These are phyloP conservation scores for Digitaria exilis DNA, from an alignment of 202 grass and related monocot species.

Conservation along the genomic window DNA sequence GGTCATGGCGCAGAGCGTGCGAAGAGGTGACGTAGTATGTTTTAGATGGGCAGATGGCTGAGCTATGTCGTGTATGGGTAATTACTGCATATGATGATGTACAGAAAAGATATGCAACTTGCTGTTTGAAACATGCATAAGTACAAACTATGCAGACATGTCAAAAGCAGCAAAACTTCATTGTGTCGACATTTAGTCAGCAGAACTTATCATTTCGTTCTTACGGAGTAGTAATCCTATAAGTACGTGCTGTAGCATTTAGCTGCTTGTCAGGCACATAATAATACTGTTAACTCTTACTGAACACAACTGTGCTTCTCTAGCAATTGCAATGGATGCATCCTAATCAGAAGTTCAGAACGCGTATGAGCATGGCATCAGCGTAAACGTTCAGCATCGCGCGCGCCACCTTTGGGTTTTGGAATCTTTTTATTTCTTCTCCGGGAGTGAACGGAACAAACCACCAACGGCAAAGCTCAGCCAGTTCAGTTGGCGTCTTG, in stretches of 20 bases:
- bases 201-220: too few species aligned
- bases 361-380: not conserved
- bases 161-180: not conserved
- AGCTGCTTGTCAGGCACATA: too few species aligned
- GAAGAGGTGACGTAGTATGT: not conserved
- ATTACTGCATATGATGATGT: not conserved
- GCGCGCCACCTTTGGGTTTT: not conserved
- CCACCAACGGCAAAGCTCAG: not conserved
- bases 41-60: slow-evolving; percentile 3
- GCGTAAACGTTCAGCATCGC: not conserved
- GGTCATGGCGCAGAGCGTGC: not conserved
- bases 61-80: not conserved
- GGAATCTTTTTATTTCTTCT: not conserved
- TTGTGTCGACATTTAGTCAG: not conserved
- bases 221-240: too few species aligned
- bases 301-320: too few species aligned
- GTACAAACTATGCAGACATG: not conserved
- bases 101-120: not conserved
- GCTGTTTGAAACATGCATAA: not conserved
- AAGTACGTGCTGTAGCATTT: too few species aligned
- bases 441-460: not conserved
- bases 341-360: not conserved
- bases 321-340: not conserved
- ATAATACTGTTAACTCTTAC: too few species aligned
- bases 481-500: not conserved